Evolutionary conservation across 371 early-diverging fungal genomes (phyloP).

Genomic region (Syncephalastrum monosporum): DNA sequence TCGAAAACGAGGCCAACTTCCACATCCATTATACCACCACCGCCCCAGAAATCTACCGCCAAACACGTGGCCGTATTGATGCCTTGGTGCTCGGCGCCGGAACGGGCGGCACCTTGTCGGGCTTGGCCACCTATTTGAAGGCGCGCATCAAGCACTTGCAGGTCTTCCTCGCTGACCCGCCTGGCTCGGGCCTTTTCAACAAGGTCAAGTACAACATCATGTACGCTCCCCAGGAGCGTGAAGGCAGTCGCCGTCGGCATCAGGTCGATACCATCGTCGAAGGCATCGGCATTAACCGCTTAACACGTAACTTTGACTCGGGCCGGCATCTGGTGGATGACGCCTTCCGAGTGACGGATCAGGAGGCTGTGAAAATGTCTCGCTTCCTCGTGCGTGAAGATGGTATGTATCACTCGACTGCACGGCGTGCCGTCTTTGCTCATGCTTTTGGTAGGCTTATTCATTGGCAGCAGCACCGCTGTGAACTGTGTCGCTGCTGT

Average conservation of each 20-base stretch:
- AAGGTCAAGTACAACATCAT: conserved; percentile 88
- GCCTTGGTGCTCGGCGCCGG: conserved; percentile 89
- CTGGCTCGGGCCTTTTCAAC: conserved; percentile 90
- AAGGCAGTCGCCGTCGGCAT: conserved; percentile 89
- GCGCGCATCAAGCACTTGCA: conserved; percentile 56
- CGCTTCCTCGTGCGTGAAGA: conserved; percentile 83
- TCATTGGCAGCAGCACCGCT: conserved; percentile 90
- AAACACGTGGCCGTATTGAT: conserved; percentile 71
- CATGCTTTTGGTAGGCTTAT: conserved; percentile 51
- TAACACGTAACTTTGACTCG: conserved; percentile 84
- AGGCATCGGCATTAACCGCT: conserved; percentile 94
- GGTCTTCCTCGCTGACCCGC: conserved; percentile 89
- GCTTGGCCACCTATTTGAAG: conserved; percentile 82
- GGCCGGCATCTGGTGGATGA: conserved; percentile 73
- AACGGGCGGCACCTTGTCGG: conserved; percentile 94
- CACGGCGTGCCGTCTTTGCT: neutral
- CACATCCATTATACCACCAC: conserved; percentile 81
- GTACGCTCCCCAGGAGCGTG: conserved; percentile 86
- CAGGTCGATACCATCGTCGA: conserved; percentile 97
- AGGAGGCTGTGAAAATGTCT: conserved; percentile 91
- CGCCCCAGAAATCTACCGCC: conserved; percentile 86
- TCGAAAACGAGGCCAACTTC: conserved; percentile 89
- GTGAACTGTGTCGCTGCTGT: conserved; percentile 92
- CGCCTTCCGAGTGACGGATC: conserved; percentile 86
- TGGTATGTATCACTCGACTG: conserved; percentile 34